A percentile compares a stretch with the other conserved stretches of the same genome.
Evolutionary conservation across 495 filamentous ascomycete species (phyloP).

Genomic region (Lindgomyces ingoldianus): DNA sequence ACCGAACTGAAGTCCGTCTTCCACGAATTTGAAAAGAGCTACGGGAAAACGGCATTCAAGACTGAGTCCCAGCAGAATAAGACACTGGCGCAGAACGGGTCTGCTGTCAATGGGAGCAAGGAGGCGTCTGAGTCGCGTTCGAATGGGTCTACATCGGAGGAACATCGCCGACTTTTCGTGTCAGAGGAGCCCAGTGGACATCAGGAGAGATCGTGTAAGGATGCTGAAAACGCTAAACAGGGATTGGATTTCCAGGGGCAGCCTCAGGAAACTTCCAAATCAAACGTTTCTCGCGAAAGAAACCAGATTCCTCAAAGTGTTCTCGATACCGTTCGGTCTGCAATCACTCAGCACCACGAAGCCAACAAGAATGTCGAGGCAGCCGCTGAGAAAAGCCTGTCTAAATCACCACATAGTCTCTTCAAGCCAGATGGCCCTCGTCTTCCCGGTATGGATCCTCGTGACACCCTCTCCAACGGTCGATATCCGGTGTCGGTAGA

Average conservation of each 20-base stretch:
- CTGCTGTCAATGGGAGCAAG: neutral
- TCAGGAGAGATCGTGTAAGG: neutral
- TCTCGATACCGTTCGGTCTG: neutral
- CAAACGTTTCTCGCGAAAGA: neutral
- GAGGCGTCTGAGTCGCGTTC: neutral
- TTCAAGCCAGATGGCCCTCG: neutral
- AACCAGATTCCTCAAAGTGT: neutral
- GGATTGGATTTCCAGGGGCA: neutral
- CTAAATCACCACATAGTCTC: neutral
- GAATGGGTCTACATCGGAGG: neutral
- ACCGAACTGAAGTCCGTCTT: conserved; percentile 9
- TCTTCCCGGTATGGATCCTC: neutral
- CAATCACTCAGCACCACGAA: neutral
- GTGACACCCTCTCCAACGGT: neutral
- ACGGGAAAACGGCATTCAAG: conserved; percentile 4
- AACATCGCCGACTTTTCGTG: neutral
- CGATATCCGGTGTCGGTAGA: neutral
- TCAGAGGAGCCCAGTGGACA: neutral
- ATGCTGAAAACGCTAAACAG: neutral
- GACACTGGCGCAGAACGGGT: neutral
- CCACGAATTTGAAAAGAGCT: neutral
- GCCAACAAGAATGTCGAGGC: neutral
- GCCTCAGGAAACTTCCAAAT: neutral
- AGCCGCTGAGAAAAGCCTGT: neutral
- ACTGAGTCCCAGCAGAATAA: neutral